These are phyloP conservation scores for Fusarium nematophilum DNA, from an alignment of 2,329 filamentous ascomycete genomes.

Conservation along the genomic window DNA sequence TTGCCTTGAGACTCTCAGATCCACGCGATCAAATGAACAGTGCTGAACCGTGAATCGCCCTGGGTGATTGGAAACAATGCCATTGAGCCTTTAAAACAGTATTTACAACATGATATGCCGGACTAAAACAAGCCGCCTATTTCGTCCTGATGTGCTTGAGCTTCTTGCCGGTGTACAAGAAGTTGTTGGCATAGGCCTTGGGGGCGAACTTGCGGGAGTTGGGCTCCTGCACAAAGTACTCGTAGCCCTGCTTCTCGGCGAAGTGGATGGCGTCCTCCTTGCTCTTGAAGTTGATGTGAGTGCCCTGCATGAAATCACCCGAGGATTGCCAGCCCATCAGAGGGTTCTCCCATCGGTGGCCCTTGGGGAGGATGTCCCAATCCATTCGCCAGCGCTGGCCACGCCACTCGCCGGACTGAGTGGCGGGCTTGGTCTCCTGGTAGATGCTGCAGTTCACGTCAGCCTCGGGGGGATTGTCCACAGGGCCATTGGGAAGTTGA, in stretches of 20 bases:
- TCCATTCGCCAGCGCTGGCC: constrained; percentile 94
- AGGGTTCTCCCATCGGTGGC: constrained; percentile 97
- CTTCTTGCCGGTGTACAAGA: constrained; percentile 85
- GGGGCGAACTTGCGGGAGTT: constrained; percentile 86
- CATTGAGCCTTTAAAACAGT: constrained; percentile 40
- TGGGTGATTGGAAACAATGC: constrained; percentile 8
- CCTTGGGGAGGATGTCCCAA: constrained; percentile 93
- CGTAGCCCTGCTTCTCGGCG: constrained; percentile 98
- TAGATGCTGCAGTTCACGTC: constrained; percentile 76
- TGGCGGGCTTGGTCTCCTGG: constrained; percentile 91
- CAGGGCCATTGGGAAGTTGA: background rate
- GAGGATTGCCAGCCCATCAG: constrained; percentile 99
- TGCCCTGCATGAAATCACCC: constrained; percentile 94
- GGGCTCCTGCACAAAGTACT: constrained; percentile 98
- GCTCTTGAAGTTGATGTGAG: constrained; percentile 86
- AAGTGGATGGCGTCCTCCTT: constrained; percentile 97
- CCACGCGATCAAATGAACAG: background rate
- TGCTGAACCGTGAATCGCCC: too few species aligned
- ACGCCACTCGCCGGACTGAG: constrained; percentile 92
- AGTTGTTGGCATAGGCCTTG: constrained; percentile 97
- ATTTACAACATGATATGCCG: constrained; percentile 42
- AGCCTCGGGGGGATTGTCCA: background rate
- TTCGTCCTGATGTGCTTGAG: constrained; percentile 89
- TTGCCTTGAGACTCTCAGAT: too few species aligned
- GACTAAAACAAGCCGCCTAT: constrained; percentile 57